Evolutionary conservation across 345 rosid species (phyloP).

Genomic region (Syzygium oleosum): DNA sequence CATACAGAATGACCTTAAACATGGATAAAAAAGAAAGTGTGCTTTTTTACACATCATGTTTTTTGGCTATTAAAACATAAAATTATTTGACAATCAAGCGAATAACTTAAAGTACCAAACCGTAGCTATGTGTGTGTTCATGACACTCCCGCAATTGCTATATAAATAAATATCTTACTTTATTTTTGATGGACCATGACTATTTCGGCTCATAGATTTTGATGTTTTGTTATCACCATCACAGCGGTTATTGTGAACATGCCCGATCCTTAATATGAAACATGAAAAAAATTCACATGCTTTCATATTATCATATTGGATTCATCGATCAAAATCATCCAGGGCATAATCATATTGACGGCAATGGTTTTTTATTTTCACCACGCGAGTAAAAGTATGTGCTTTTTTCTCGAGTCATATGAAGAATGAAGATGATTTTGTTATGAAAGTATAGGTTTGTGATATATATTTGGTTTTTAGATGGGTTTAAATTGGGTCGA

Average conservation of each 20-base stretch:
- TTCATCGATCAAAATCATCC: neutral
- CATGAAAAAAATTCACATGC: neutral
- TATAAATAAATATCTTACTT: too few relatives aligned
- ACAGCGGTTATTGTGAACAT: accelerated
- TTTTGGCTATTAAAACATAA: too few relatives aligned
- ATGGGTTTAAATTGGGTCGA: neutral
- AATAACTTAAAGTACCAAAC: too few relatives aligned
- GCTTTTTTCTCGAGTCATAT: neutral
- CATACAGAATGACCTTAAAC: too few relatives aligned
- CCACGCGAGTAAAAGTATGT: accelerated
- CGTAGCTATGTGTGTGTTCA: too few relatives aligned
- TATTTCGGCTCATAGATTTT: too few relatives aligned
- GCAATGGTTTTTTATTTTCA: neutral
- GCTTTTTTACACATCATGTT: too few relatives aligned
- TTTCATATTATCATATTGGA: neutral
- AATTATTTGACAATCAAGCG: too few relatives aligned
- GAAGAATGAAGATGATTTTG: neutral
- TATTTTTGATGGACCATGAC: too few relatives aligned
- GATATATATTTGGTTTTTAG: neutral
- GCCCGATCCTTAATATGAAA: accelerated
- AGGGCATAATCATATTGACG: accelerated
- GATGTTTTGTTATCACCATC: neutral
- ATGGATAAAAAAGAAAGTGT: too few relatives aligned
- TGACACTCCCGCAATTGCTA: too few relatives aligned
- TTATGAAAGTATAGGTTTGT: neutral